Percentiles rank a stretch among this genome's conserved stretches.
These are phyloP conservation scores for Sarcomyxa edulis DNA, from an alignment of 768 basidiomycete genomes.

Conservation along the genomic window DNA sequence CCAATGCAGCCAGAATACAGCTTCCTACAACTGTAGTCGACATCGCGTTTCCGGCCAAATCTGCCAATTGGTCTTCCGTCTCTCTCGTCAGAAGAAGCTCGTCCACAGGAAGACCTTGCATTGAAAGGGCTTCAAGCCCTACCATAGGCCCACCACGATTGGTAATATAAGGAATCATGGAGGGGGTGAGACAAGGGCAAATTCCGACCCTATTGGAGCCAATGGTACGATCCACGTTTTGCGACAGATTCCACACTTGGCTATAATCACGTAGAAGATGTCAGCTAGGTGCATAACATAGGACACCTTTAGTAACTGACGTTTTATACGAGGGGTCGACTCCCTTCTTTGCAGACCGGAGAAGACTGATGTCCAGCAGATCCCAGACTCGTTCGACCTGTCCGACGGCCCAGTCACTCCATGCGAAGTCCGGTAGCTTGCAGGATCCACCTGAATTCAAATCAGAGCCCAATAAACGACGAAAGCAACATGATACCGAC, in stretches of 20 bases:
- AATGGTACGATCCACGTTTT: conserved; percentile 91
- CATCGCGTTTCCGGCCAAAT: conserved; percentile 97
- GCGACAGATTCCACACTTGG: conserved; percentile 92
- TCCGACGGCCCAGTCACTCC: conserved; percentile 90
- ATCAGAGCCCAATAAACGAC: conserved; percentile 1
- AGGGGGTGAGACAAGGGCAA: conserved; percentile 89
- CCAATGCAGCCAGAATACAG: conserved; percentile 79
- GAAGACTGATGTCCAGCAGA: conserved; percentile 84
- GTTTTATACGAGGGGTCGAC: conserved; percentile 88
- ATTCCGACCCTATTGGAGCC: conserved; percentile 79
- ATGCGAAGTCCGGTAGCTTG: conserved; percentile 83
- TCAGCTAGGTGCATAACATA: conserved; percentile 2
- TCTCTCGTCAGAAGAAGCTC: conserved; percentile 89
- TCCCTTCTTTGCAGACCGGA: conserved; percentile 76
- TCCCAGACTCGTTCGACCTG: conserved; percentile 97
- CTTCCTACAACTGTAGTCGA: conserved; percentile 94
- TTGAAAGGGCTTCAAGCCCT: conserved; percentile 85
- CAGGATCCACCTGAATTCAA: conserved; percentile 64
- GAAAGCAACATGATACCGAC: conserved; percentile 30
- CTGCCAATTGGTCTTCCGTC: conserved; percentile 88
- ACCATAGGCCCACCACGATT: conserved; percentile 96
- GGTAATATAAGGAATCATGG: conserved; percentile 95
- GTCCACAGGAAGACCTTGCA: conserved; percentile 93
- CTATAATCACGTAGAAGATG: conserved; percentile 30
- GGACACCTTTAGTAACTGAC: conserved; percentile 51